These are phyloP conservation scores for Mortierella sp. DNA, from an alignment of 371 early-diverging fungal species.

Conservation along the genomic window DNA sequence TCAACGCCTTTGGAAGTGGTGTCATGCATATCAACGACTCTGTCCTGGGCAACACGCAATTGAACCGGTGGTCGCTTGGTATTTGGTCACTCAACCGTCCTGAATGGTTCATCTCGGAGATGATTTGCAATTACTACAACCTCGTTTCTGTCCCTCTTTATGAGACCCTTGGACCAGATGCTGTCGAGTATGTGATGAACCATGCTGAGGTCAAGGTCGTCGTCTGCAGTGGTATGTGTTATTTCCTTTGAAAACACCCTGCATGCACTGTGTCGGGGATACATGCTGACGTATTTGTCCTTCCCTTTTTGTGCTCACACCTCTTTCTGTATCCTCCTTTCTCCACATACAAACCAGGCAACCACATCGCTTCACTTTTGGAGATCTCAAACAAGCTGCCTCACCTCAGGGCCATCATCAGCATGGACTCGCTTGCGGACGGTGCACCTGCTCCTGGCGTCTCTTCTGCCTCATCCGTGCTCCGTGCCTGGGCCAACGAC, in stretches of 20 bases:
- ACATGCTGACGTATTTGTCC: background rate
- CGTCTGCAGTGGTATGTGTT: conserved; percentile 75
- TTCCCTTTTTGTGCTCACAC: background rate
- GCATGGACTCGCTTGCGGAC: conserved; percentile 79
- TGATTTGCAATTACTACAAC: conserved; percentile 65
- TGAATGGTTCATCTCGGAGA: conserved; percentile 85
- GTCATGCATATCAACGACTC: conserved; percentile 54
- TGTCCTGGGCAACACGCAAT: conserved; percentile 26
- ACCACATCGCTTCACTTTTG: conserved; percentile 71
- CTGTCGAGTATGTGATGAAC: conserved; percentile 79
- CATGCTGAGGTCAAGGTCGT: conserved; percentile 77
- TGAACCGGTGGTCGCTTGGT: conserved; percentile 65
- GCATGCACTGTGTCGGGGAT: background rate
- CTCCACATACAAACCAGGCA: conserved; percentile 43
- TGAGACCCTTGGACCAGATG: conserved; percentile 85
- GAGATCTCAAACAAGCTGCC: conserved; percentile 66
- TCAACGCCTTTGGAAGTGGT: conserved; percentile 74
- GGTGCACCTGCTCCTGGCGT: conserved; percentile 16
- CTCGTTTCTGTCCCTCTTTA: conserved; percentile 83
- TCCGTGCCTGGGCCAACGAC: conserved; percentile 62
- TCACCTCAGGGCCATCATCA: conserved; percentile 76
- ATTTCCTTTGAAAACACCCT: background rate
- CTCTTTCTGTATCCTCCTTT: conserved; percentile 55
- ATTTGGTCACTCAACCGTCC: conserved; percentile 84
- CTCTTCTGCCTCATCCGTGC: conserved; percentile 48